Evolutionary conservation across 2,329 filamentous ascomycete genomes (phyloP), one percentile per base, ranked within the genome.

Genomic region (Epichloe festucae): DNA sequence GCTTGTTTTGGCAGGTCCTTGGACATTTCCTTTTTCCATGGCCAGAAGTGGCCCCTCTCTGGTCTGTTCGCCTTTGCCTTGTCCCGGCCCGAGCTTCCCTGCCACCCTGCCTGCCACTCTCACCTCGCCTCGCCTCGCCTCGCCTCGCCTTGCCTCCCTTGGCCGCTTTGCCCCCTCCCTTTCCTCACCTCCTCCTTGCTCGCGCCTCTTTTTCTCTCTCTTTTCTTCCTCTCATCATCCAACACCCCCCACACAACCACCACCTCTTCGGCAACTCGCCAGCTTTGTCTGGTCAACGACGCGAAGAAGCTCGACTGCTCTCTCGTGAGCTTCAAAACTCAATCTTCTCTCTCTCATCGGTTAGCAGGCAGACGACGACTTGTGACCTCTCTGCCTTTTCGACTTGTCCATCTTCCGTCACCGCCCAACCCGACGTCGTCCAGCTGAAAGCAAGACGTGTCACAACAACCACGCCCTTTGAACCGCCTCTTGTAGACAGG

Each of bases 191-290:
- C 23, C 21, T 40, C 5, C 38, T 46, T 46, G 21, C 43, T 36
- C 41, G 40, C 49, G 46, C 49, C 48, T 48, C 17, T 44, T 21
- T 43, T 43, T 7, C 6, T 51, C 41, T 50, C 47, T 49, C 52
- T 51, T 52, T 52, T 52, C 48, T 52, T 50, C 48, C 49, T 48
- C 46, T 49, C 49, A 50, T 40, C 54, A 48, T 48, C 53, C 46
- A 38, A 46, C 48, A 48, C 35, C 23, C 23, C 23, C 48, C 53
- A 44, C 35, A 50, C 54, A 52, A 53, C 55, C 50, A 48, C 42
- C 50, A 50, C 50, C 54, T 21, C 40, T 17, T 27, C 38, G 40
- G 44, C 50, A 41, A 34, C 27, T 39, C 40, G 43, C 46, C 51
- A 34, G 51, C 51, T 50, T 17, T 17, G 46, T 52, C 38, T 54